Evolutionary conservation across 805 yeast genomes (phyloP), one percentile per base, ranked within the genome.

Genomic region (Saturnispora galanensis): DNA sequence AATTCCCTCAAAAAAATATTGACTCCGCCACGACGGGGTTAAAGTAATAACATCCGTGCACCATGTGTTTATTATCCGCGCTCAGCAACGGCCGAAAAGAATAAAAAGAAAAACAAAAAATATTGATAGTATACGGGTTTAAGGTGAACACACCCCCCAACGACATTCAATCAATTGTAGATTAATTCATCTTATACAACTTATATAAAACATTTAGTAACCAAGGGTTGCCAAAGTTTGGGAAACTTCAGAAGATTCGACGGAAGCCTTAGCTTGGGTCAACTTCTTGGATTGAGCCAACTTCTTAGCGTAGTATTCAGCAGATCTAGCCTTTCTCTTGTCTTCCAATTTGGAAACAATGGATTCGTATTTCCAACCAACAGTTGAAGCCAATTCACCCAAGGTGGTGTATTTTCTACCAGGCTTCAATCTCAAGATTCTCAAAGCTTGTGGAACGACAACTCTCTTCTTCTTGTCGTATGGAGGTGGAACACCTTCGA

Each of bases 331-430:
- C 84, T 86, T 89, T 79, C 99, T 85, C 89, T 94, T 90, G 75
- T 88, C 97, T 81, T 93, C 98, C 70, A 93, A 85, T 70, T 89
- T 81, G 68, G 87, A 86, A 64, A 93, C 98, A 68, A 93, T 82
- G 56, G 93, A 88, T 77, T 89, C 95, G 95, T 93, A 93, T 77
- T 89, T 93, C 98, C 98, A 93, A 72, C 98, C 98, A 62, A 93
- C 97, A 66, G 96, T 81, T 64, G 93, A 73, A 59, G 96, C 83
- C 71, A 93, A 81, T 72, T 93, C 88, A 71, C 95, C 95, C 64
- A 93, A 86, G 57, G 97, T 87, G 75, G 96, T 86, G 95, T 83
- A 93, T 78, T 93, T 93, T 84, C 98, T 88, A 73, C 98, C 98
- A 71, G 88, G 97, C 78, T 88, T 89, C 74, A 93, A 84, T 82